These are phyloP conservation scores for Lasiosphaeriaceae sp. DNA, from an alignment of 495 filamentous ascomycete genomes.

Conservation along the genomic window DNA sequence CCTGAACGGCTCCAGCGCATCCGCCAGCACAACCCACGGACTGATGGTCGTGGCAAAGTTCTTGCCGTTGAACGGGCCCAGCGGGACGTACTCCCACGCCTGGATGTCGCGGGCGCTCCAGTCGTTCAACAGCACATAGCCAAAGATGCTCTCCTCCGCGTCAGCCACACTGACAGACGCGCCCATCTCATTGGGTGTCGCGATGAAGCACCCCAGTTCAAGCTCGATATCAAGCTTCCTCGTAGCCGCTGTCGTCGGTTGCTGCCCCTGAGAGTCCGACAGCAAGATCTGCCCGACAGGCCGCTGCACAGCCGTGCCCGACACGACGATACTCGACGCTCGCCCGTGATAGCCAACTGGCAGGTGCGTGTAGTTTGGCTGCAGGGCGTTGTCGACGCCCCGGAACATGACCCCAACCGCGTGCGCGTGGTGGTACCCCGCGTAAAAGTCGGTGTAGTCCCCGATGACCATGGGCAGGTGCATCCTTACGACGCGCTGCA, in stretches of 20 bases:
- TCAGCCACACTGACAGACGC: conserved; percentile 53
- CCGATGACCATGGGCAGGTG: conserved; percentile 84
- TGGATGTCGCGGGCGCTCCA: conserved; percentile 93
- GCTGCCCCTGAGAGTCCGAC: conserved; percentile 55
- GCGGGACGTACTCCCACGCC: conserved; percentile 81
- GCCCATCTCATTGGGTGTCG: conserved; percentile 62
- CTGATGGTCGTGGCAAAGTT: conserved; percentile 90
- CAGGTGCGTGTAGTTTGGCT: conserved; percentile 86
- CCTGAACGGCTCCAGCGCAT: conserved; percentile 71
- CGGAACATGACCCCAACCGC: conserved; percentile 79
- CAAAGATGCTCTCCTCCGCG: conserved; percentile 75
- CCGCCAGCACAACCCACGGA: conserved; percentile 82
- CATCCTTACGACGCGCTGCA: conserved; percentile 58
- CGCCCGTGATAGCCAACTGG: conserved; percentile 88
- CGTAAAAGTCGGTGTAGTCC: conserved; percentile 98
- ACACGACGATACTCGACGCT: conserved; percentile 72
- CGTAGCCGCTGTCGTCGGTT: conserved; percentile 60
- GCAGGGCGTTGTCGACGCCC: conserved; percentile 73
- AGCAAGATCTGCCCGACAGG: conserved; percentile 79
- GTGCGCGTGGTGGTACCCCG: conserved; percentile 84
- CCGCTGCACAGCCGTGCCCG: conserved; percentile 68
- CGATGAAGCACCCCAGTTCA: conserved; percentile 81
- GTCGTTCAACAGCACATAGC: conserved; percentile 87
- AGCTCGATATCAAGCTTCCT: conserved; percentile 80
- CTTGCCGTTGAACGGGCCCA: conserved; percentile 88